Evolutionary conservation across 2,329 filamentous ascomycete species (phyloP), one percentile per base, ranked within the genome.

Genomic region (Arachnopeziza araneosa): DNA sequence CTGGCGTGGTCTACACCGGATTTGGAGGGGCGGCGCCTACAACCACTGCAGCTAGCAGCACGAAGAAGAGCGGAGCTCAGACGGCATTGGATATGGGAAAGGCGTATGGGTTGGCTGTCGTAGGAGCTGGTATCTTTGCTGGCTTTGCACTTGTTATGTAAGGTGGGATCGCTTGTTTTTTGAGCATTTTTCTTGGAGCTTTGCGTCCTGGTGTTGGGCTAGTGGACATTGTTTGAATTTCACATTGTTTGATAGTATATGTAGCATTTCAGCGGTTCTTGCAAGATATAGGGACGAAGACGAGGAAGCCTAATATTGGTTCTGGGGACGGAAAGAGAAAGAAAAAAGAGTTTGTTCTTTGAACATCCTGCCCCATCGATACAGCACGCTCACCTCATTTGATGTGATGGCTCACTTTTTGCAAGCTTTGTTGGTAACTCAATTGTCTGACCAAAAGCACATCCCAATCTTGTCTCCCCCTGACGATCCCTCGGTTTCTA

Each of bases 111-210:
- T 71, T 85, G 19, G 77, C 79, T 54, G 73, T 82, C 14, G 71
- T 88, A 7, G 74, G 82, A 50, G 78, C 78, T 56, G 79, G 79
- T 32, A 74, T 87, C 58, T 78, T 85, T 63, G 79, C 80, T 50
- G 85, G 83, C 19, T 85, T 87, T 67, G 78, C 83, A 52, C 63
- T 78, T 60, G 66, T 83, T 62, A 73, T 84, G 60, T 84, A 73
- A 75, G 60, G 36, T 36, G 56, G 59, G 49, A 24, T 23, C 52
- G 36, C 36, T 44, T 44, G 32, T 54, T 22, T 23, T 57, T 58
- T 57, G 48, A 50, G 54, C 21, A 49, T 21, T 53, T 56, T 26
- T 59, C 44, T 52, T 44, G 23, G n/a, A 51, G 17, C 36, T 44
- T 17, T 14, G 36, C 36, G 17, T 44, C 36, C 36, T 19, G 36